These are phyloP conservation scores for Nicotiana tomentosiformis DNA, from an alignment of 257 asterid genomes.

Conservation along the genomic window DNA sequence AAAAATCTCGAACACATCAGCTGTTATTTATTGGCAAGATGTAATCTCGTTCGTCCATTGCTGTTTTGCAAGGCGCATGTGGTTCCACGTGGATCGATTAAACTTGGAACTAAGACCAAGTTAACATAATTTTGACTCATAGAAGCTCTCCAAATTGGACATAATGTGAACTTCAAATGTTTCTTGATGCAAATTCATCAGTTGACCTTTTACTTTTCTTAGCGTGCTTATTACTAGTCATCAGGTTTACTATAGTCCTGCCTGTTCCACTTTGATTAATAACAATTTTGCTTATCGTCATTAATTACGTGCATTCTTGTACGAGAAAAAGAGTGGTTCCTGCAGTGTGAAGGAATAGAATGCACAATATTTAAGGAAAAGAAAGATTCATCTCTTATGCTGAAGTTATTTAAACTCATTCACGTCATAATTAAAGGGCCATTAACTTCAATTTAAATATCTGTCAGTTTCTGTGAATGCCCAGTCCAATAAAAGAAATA, in stretches of 20 bases:
- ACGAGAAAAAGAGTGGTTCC: neutral
- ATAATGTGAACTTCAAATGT: neutral
- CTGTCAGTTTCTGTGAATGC: neutral
- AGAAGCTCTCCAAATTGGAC: neutral
- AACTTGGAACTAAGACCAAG: too few relatives aligned
- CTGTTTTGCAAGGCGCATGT: too few relatives aligned
- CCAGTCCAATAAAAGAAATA: neutral
- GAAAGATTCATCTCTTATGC: neutral
- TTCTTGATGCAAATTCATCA: neutral
- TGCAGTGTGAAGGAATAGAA: neutral
- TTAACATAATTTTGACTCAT: too few relatives aligned
- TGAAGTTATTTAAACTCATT: neutral
- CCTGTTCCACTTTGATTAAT: neutral
- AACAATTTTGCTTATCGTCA: neutral
- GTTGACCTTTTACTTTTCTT: neutral
- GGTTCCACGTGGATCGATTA: too few relatives aligned
- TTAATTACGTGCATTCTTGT: neutral
- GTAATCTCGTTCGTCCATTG: too few relatives aligned
- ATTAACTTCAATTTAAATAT: neutral
- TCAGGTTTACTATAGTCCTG: neutral
- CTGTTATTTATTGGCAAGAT: too few relatives aligned
- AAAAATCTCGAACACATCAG: too few relatives aligned
- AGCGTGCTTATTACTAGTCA: neutral
- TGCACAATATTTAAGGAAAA: neutral
- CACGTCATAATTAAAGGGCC: neutral